Conservation (phyloP, 169 alveolate genomes). For the Amoebophrya sp. region DNA sequence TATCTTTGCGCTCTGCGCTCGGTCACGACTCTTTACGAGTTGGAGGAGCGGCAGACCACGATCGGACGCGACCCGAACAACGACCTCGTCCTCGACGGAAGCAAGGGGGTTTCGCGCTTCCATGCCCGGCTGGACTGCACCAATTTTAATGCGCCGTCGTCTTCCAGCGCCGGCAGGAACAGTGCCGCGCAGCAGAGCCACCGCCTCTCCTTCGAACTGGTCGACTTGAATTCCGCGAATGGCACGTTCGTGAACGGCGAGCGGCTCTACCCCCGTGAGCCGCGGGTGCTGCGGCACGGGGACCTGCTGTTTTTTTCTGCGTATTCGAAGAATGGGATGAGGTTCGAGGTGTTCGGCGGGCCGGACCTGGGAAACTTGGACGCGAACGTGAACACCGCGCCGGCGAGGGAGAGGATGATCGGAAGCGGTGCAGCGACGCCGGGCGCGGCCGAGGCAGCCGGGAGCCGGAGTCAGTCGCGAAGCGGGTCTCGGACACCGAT, state of each 20-base stretch:
- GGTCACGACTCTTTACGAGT: not conserved
- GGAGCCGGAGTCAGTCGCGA: not conserved
- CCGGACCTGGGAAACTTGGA: not conserved
- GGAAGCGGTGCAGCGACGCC: too few species aligned
- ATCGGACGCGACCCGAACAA: not conserved
- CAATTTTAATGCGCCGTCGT: not conserved
- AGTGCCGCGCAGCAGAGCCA: too few species aligned
- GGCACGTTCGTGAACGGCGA: slow-evolving; percentile 1
- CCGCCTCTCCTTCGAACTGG: not conserved
- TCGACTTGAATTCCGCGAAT: not conserved
- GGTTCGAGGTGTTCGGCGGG: not conserved
- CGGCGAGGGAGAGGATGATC: not conserved
- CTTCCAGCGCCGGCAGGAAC: too few species aligned
- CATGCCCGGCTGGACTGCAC: not conserved
- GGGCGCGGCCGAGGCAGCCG: not conserved
- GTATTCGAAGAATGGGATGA: not conserved
- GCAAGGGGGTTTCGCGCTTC: not conserved
- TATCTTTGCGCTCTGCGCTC: not conserved
- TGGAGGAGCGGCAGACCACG: not conserved
- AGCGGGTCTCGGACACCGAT: not conserved
- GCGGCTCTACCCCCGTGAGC: not conserved
- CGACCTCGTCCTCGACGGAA: not conserved
- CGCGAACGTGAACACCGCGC: not conserved
- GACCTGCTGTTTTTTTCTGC: not conserved
- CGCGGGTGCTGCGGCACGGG: not conserved